phyloP scores from a whole-genome alignment of 495 filamentous ascomycete species.

The Evansstolkia leycettana region DNA sequence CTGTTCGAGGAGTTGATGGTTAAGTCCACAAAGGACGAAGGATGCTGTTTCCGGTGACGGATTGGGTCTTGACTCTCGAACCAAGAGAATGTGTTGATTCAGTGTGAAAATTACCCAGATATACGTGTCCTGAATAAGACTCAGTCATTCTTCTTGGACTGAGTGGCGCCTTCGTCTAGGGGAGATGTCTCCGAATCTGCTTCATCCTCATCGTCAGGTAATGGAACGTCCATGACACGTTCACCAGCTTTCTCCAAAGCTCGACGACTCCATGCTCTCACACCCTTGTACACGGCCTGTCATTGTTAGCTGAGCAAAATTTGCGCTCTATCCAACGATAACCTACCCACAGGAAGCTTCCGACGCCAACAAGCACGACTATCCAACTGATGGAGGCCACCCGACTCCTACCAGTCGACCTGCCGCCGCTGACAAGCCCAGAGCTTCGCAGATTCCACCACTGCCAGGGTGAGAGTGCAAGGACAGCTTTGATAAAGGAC shows the following conservation, averaged over 20 bases:
- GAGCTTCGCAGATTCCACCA: slow-evolving; percentile 58
- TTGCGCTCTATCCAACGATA: not conserved
- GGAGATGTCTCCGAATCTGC: slow-evolving; percentile 27
- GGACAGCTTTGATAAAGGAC: slow-evolving; percentile 71
- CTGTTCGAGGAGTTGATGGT: slow-evolving; percentile 2
- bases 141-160: slow-evolving; percentile 15
- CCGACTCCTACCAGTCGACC: slow-evolving; percentile 57
- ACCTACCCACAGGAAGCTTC: slow-evolving; percentile 74
- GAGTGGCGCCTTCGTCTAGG: slow-evolving; percentile 2
- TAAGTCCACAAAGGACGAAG: no score
- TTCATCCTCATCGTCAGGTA: slow-evolving; percentile 58
- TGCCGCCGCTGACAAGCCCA: slow-evolving; percentile 35
- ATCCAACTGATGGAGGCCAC: slow-evolving; percentile 62
- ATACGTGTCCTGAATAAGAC: not conserved
- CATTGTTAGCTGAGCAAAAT: slow-evolving; percentile 13
- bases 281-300: slow-evolving; percentile 69
- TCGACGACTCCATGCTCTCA: slow-evolving; percentile 55
- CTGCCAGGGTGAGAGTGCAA: slow-evolving; percentile 60
- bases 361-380: slow-evolving; percentile 65
- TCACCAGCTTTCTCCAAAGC: slow-evolving; percentile 66
- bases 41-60: no score
- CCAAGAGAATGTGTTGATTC: no score
- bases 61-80: no score
- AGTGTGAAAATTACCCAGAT: no score
- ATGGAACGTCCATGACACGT: slow-evolving; percentile 68